Percentiles rank a stretch among this genome's conserved stretches.
Evolutionary conservation across 108 stramenopile species (phyloP).

Genomic region (Skeletonema menzelii): DNA sequence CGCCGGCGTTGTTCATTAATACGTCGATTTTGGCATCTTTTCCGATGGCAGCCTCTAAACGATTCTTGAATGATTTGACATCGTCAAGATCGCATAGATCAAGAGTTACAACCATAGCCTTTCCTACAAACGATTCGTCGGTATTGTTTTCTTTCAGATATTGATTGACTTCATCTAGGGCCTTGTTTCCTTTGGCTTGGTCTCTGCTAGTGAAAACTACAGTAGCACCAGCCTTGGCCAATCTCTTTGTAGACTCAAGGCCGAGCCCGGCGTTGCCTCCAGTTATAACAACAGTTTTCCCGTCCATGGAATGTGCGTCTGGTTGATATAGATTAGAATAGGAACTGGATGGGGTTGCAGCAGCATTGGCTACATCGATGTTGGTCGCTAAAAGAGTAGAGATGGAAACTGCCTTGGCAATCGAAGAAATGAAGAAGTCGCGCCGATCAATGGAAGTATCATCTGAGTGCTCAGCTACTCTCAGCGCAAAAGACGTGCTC

Average conservation of each 20-base stretch:
- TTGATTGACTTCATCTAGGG: constrained; percentile 36
- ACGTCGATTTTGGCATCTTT: constrained; percentile 55
- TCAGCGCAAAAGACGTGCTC: background rate
- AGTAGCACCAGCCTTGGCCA: constrained; percentile 68
- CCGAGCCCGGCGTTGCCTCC: constrained; percentile 76
- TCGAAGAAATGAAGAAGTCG: constrained; percentile 29
- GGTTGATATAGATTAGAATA: constrained; percentile 47
- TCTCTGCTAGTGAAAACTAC: constrained; percentile 64
- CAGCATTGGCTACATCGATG: constrained; percentile 5
- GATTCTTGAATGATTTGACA: constrained; percentile 37
- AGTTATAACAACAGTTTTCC: constrained; percentile 61
- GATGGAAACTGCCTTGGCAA: constrained; percentile 19
- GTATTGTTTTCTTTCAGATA: constrained; percentile 29
- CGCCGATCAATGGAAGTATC: constrained; percentile 25
- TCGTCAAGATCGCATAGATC: constrained; percentile 53
- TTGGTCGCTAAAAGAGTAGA: constrained; percentile 2
- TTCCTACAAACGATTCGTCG: constrained; percentile 23
- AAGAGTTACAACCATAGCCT: constrained; percentile 24
- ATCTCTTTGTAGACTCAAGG: constrained; percentile 66
- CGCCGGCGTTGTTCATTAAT: constrained; percentile 81
- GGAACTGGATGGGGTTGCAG: background rate
- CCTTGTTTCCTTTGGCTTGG: constrained; percentile 50
- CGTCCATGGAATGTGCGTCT: constrained; percentile 45
- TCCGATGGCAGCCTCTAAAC: constrained; percentile 28
- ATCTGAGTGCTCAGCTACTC: background rate